A percentile compares a stretch with the other conserved stretches of the same genome.
These are phyloP conservation scores for Cladosporium austrohemisphaericum DNA, from an alignment of 2,329 filamentous ascomycete genomes.

Conservation along the genomic window DNA sequence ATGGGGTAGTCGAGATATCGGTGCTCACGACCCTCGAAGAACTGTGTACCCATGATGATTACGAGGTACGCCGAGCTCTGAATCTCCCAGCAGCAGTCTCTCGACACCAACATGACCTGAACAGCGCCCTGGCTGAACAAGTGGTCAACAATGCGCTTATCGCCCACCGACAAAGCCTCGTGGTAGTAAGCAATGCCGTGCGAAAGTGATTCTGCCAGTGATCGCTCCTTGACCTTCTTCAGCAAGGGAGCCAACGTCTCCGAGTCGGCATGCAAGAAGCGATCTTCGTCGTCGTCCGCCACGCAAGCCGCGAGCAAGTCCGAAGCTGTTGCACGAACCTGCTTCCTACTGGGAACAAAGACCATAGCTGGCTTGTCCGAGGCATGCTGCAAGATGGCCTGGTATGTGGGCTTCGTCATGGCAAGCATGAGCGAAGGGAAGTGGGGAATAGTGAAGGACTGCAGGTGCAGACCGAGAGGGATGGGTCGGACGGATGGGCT, in stretches of 20 bases:
- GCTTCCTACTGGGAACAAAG: slow-evolving; percentile 91
- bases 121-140: slow-evolving; percentile 86
- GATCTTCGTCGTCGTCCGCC: slow-evolving; percentile 85
- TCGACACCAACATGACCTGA: slow-evolving; percentile 74
- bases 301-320: slow-evolving; percentile 85
- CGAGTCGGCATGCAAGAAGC: slow-evolving; percentile 81
- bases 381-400: slow-evolving; percentile 83
- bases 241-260: slow-evolving; percentile 80
- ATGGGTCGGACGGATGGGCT: slow-evolving; percentile 86
- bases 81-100: slow-evolving; percentile 95
- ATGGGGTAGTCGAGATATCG: slow-evolving; percentile 95
- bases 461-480: slow-evolving; percentile 87
- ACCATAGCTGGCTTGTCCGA: slow-evolving; percentile 79
- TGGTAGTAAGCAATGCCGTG: slow-evolving; percentile 98
- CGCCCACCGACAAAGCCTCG: slow-evolving; percentile 80
- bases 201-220: slow-evolving; percentile 80
- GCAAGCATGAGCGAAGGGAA: slow-evolving; percentile 98
- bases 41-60: slow-evolving; percentile 96
- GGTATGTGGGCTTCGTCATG: slow-evolving; percentile 92
- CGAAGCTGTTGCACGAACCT: slow-evolving; percentile 79
- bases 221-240: slow-evolving; percentile 77
- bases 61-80: slow-evolving; percentile 85
- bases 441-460: slow-evolving; percentile 92
- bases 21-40: slow-evolving; percentile 93
- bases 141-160: slow-evolving; percentile 91